phyloP scores from a whole-genome alignment of 208 protist genomes.

The Naegleria lovaniensis region DNA sequence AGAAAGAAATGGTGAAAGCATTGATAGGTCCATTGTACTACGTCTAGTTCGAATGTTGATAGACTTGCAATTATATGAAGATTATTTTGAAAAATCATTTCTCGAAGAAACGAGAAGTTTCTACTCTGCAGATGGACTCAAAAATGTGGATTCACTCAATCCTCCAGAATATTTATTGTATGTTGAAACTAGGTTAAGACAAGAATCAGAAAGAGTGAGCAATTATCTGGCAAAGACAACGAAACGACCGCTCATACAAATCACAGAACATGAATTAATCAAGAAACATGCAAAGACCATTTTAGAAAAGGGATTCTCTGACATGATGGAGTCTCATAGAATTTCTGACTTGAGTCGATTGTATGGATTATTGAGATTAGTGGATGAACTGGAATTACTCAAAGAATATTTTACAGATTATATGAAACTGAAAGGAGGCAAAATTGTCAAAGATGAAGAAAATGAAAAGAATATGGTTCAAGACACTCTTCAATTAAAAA shows the following conservation, averaged over 20 bases:
- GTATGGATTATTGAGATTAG: not conserved
- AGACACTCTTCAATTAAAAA: slow-evolving; percentile 70
- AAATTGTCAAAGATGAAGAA: slow-evolving; percentile 42
- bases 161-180: slow-evolving; percentile 49
- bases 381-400: not conserved
- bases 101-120: not conserved
- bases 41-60: slow-evolving; percentile 22
- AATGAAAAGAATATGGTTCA: slow-evolving; percentile 56
- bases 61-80: slow-evolving; percentile 27
- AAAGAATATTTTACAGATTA: not conserved
- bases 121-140: slow-evolving; percentile 9
- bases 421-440: slow-evolving; percentile 25
- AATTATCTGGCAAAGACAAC: slow-evolving; percentile 54
- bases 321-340: not conserved
- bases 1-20: slow-evolving; percentile 25
- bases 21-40: slow-evolving; percentile 24
- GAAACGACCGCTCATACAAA: slow-evolving; percentile 46
- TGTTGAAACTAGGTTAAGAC: slow-evolving; percentile 34
- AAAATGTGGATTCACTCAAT: not conserved
- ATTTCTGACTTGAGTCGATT: not conserved
- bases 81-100: slow-evolving; percentile 19
- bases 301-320: not conserved
- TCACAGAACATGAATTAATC: slow-evolving; percentile 56
- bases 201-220: slow-evolving; percentile 56
- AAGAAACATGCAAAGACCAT: slow-evolving; percentile 35